Conservation (phyloP, 2,329 filamentous ascomycete species). For the Aspergillus quadricinctus region DNA sequence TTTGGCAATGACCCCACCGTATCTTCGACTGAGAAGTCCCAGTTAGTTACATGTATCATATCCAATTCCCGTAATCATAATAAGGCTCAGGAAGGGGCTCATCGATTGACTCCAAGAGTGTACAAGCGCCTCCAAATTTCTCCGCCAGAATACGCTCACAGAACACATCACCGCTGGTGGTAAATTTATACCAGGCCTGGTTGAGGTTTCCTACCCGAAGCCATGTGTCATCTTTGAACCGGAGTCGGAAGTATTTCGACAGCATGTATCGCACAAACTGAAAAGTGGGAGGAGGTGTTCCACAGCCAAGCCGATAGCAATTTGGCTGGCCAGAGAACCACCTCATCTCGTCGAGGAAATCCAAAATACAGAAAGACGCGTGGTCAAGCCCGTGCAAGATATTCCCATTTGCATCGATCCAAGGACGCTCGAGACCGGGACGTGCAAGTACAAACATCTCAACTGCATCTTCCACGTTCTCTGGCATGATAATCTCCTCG, state of each 20-base stretch:
- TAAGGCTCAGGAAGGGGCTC: background rate
- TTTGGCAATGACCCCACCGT: background rate
- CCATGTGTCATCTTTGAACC: background rate
- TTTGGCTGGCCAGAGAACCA: background rate
- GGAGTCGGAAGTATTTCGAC: constrained; percentile 2
- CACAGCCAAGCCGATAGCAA: background rate
- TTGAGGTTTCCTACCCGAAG: background rate
- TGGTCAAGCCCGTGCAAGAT: too few species aligned
- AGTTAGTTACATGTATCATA: too few species aligned
- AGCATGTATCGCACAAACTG: constrained; percentile 6
- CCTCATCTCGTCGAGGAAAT: background rate
- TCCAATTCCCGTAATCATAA: too few species aligned
- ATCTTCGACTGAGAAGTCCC: background rate
- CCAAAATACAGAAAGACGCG: too few species aligned
- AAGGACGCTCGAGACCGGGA: background rate
- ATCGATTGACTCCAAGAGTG: background rate
- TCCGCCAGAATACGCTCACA: background rate
- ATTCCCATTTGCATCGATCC: too few species aligned
- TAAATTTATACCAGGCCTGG: background rate
- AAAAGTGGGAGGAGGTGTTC: background rate
- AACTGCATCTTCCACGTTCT: background rate
- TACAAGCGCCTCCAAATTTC: background rate
- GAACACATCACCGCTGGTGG: background rate
- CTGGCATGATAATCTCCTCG: background rate
- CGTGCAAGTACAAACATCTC: background rate